phyloP scores from a whole-genome alignment of 768 basidiomycete genomes.

The Trametes coccinea region DNA sequence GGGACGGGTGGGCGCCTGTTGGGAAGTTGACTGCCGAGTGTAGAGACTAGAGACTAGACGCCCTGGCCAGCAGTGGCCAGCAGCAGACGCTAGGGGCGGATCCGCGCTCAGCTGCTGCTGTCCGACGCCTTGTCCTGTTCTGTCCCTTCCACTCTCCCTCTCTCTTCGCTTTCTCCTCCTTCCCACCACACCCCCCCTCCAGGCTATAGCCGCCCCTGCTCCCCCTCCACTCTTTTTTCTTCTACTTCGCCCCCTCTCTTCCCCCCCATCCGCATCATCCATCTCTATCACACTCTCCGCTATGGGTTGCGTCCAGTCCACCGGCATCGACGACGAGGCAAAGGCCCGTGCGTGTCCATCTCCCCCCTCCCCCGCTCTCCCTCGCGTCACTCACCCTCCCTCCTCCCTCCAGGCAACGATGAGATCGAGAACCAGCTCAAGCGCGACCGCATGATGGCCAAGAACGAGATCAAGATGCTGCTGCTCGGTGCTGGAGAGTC shows the following conservation, averaged over 20 bases:
- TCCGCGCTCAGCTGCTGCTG: neutral
- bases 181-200: conserved; percentile 16
- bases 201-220: conserved; percentile 10
- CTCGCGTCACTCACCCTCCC: neutral
- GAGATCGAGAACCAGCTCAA: conserved; percentile 93
- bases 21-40: neutral
- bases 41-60: too few species aligned
- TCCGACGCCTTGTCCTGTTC: neutral
- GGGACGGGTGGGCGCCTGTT: conserved; percentile 11
- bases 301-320: conserved; percentile 78
- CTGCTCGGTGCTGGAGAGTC: conserved; percentile 95
- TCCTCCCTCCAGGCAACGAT: conserved; percentile 67
- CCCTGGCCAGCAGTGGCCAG: too few species aligned
- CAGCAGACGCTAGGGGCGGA: conserved; percentile 1
- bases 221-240: conserved; percentile 15
- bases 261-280: conserved; percentile 10
- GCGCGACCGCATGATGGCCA: conserved; percentile 82
- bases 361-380: neutral
- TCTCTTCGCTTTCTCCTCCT: neutral
- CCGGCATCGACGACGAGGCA: conserved; percentile 74
- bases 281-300: conserved; percentile 18
- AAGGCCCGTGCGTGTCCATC: conserved; percentile 65
- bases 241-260: conserved; percentile 1
- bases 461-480: conserved; percentile 97
- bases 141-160: conserved; percentile 5